Conservation (phyloP, 768 basidiomycete species). For the Fistulinella prunicolor region DNA sequence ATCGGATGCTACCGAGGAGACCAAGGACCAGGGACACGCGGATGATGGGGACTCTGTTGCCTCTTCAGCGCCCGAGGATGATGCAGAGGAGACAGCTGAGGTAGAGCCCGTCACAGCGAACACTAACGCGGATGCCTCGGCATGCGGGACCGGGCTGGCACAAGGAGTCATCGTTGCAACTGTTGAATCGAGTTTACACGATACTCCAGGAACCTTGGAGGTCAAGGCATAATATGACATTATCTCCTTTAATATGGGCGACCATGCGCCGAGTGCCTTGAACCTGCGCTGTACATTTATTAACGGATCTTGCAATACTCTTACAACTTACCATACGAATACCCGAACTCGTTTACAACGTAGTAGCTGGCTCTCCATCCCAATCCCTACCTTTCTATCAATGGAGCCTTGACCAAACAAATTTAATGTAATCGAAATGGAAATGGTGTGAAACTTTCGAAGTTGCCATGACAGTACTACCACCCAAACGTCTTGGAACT, state of each 20-base stretch:
- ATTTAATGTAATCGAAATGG: no score
- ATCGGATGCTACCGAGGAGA: conserved; percentile 8
- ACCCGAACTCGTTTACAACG: conserved; percentile 21
- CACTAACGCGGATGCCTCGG: neutral
- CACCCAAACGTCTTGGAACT: no score
- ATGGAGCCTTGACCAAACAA: no score
- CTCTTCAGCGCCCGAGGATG: conserved; percentile 18
- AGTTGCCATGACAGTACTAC: no score
- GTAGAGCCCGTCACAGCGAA: neutral
- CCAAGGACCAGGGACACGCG: conserved; percentile 10
- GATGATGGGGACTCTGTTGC: conserved; percentile 22
- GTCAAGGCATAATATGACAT: conserved; percentile 14
- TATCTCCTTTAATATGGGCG: conserved; percentile 5
- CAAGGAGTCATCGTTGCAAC: conserved; percentile 3
- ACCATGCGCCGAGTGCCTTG: neutral
- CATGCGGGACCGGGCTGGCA: conserved; percentile 5
- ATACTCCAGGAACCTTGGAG: conserved; percentile 18
- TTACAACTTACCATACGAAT: conserved; percentile 20
- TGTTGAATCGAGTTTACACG: conserved; percentile 5
- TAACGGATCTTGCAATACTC: conserved; percentile 3
- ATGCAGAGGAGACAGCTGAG: conserved; percentile 7
- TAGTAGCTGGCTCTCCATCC: conserved; percentile 9
- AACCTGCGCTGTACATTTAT: conserved; percentile 8
- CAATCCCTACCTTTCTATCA: conserved; percentile 5
- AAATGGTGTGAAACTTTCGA: no score